phyloP scores from a whole-genome alignment of 768 basidiomycete genomes.

The Pulveroboletus sp. region DNA sequence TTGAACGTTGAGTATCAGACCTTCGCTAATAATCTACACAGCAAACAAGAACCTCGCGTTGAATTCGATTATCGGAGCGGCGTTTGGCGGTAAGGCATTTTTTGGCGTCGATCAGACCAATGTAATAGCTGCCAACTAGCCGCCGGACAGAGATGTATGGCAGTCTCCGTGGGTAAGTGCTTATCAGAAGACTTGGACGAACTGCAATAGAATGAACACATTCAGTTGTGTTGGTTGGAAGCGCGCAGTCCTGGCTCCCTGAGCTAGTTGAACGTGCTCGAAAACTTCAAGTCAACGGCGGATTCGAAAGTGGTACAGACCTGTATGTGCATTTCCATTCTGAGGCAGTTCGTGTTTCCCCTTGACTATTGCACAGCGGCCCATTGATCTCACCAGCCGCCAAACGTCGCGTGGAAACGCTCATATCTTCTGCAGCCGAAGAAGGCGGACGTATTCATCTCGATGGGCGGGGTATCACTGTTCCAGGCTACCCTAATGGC shows the following conservation, averaged over 20 bases:
- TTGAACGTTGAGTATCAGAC: neutral
- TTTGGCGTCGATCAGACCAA: too few species aligned
- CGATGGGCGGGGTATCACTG: slow-evolving; percentile 71
- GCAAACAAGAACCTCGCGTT: slow-evolving; percentile 91
- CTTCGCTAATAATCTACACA: slow-evolving; percentile 23
- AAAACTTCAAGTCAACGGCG: slow-evolving; percentile 79
- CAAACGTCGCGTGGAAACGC: slow-evolving; percentile 66
- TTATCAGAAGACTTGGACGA: neutral
- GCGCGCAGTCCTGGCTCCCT: slow-evolving; percentile 74
- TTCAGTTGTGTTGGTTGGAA: slow-evolving; percentile 77
- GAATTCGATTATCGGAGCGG: slow-evolving; percentile 90
- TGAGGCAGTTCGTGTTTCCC: neutral
- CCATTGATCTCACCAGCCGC: slow-evolving; percentile 81
- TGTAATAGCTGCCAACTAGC: slow-evolving; percentile 55
- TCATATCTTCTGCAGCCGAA: slow-evolving; percentile 69
- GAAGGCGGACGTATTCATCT: slow-evolving; percentile 86
- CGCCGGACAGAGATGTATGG: slow-evolving; percentile 98
- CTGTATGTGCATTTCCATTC: slow-evolving; percentile 42
- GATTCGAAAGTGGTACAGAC: slow-evolving; percentile 85
- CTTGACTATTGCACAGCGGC: slow-evolving; percentile 41
- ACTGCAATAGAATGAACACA: neutral
- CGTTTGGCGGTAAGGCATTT: slow-evolving; percentile 71
- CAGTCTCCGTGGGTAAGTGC: slow-evolving; percentile 77
- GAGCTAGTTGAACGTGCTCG: slow-evolving; percentile 80
- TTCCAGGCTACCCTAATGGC: slow-evolving; percentile 75